These are phyloP conservation scores for Rugosomyces carneus DNA, from an alignment of 1,284 basidiomycete genomes.

Conservation along the genomic window DNA sequence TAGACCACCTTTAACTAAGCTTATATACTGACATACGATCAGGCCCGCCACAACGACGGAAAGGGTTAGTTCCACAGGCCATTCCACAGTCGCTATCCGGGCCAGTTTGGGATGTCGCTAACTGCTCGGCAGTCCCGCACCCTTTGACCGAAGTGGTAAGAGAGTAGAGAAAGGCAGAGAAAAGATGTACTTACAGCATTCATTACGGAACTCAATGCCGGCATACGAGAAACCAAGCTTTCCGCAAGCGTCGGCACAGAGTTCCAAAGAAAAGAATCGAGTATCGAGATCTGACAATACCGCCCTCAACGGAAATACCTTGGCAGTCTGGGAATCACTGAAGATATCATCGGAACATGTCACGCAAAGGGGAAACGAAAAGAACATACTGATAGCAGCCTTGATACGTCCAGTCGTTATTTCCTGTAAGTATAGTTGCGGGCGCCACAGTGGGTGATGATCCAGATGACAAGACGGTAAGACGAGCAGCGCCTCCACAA, in stretches of 20 bases:
- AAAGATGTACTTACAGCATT: constrained; percentile 8
- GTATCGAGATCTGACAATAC: not conserved
- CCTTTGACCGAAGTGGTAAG: not conserved
- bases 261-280: constrained; percentile 8
- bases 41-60: constrained; percentile 11
- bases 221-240: constrained; percentile 6
- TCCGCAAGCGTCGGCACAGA: constrained; percentile 5
- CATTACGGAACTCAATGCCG: constrained; percentile 8
- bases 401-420: constrained; percentile 10
- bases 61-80: constrained; percentile 12
- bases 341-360: not conserved
- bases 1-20: not conserved
- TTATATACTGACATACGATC: constrained; percentile 15
- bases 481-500: constrained; percentile 9
- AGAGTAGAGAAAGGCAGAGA: not conserved
- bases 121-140: constrained; percentile 6
- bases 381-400: constrained; percentile 12
- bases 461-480: constrained; percentile 7
- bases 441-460: constrained; percentile 11
- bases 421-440: not conserved
- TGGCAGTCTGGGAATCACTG: constrained; percentile 6
- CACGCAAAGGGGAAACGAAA: not conserved
- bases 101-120: not conserved
- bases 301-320: constrained; percentile 6
- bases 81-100: constrained; percentile 13